phyloP scores from a whole-genome alignment of 164 flowering plant genomes.

The Nymphaea thermarum region DNA sequence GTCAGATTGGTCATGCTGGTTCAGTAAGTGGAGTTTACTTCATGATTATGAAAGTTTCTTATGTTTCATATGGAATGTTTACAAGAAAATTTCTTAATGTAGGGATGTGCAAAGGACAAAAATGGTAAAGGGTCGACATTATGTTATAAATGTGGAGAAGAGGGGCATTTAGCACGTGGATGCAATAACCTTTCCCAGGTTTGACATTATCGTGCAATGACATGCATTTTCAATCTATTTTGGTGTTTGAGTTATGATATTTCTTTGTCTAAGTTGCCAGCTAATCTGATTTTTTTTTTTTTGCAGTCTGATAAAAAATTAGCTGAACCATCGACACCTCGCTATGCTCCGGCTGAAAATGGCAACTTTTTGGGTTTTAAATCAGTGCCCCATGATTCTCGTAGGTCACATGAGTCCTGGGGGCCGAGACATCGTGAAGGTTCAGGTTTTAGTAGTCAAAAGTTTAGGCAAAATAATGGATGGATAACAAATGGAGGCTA shows the following conservation, averaged over 20 bases:
- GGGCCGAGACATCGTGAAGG: conserved; percentile 9
- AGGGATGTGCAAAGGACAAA: conserved; percentile 58
- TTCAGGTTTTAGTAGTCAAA: conserved; percentile 13
- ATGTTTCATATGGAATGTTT: not conserved
- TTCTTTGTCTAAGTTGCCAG: not conserved
- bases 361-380: conserved; percentile 5
- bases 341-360: conserved; percentile 10
- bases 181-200: conserved; percentile 49
- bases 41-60: not conserved
- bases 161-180: conserved; percentile 75
- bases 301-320: conserved; percentile 11
- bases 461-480: conserved; percentile 38
- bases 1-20: conserved; percentile 72
- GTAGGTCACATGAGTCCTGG: conserved; percentile 4
- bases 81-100: not conserved
- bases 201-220: not conserved
- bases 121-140: conserved; percentile 19
- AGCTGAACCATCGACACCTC: conserved; percentile 14
- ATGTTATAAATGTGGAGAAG: conserved; percentile 71
- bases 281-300: no score
- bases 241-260: not conserved
- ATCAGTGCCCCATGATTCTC: conserved; percentile 17
- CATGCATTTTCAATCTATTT: not conserved
- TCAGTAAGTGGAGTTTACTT: conserved; percentile 35
- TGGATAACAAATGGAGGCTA: conserved; percentile 45